phyloP scores from a whole-genome alignment of 73 alveolate genomes.

The Tetrahymena borealis region DNA sequence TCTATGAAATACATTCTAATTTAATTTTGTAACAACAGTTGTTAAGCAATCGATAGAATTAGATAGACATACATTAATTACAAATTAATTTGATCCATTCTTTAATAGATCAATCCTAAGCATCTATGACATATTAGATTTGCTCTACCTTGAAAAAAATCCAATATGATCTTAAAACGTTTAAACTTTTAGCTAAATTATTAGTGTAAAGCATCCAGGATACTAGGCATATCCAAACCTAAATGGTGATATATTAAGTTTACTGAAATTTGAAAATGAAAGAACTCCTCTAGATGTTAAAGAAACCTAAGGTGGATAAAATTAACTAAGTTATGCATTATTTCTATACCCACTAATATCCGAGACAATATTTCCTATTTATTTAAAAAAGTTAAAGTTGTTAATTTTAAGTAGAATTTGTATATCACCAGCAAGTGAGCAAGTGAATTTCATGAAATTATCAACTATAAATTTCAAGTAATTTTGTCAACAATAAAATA shows the following conservation, averaged over 20 bases:
- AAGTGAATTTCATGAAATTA: too few species aligned
- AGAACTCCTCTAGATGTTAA: neutral
- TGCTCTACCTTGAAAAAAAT: neutral
- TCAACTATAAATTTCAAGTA: too few species aligned
- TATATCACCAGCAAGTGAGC: too few species aligned
- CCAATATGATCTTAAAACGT: neutral
- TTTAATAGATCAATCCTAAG: neutral
- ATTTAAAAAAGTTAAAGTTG: neutral
- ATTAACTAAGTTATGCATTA: neutral
- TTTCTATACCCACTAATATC: neutral
- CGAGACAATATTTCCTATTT: neutral
- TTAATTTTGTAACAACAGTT: neutral
- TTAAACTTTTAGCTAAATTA: neutral
- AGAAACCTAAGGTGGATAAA: neutral
- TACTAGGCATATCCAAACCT: neutral
- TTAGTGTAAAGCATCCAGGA: neutral
- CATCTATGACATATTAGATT: neutral
- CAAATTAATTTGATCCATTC: neutral
- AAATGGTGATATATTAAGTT: neutral
- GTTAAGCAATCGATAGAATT: neutral
- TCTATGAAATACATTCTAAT: neutral
- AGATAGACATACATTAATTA: neutral
- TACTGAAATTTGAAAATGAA: neutral
- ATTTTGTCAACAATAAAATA: too few species aligned
- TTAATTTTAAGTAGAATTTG: neutral